Evolutionary conservation across 768 basidiomycete genomes (phyloP), one percentile per base, ranked within the genome.

Genomic region (Kwoniella sp.): DNA sequence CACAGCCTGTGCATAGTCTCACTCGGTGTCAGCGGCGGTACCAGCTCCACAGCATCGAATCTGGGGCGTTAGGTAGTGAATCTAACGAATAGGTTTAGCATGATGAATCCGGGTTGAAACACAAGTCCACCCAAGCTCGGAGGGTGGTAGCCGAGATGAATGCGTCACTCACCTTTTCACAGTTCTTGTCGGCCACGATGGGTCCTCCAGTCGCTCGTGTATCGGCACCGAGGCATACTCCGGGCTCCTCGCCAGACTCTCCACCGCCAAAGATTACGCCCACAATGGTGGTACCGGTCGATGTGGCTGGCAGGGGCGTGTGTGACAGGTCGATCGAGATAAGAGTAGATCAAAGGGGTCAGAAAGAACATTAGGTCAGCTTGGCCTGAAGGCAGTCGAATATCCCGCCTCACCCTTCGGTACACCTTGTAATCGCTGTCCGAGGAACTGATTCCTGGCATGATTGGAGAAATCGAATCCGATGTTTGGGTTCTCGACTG

Each of bases 101-200:
- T 32, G 9, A 8, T 32, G 19, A 19, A 25, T 27, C 9, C 15
- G 27, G 29, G 36, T 27, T 27, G 26, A 19, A n/a, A n/a, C n/a
- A n/a, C 14, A 31, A 32, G 41, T 1, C 17, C 4, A 52, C 22
- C 15, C 15, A 37, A 49, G 26, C 14, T 28, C 10, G 17, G 37
- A 25, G 32, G 3, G 19, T 38, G 19, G 37, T 38, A 14, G 9
- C 15, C n/a, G n/a, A n/a, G n/a, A n/a, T n/a, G n/a, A n/a, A n/a
- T n/a, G n/a, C n/a, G n/a, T 23, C 4, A 61, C 77, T 40, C 49
- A 92, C 93, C 86, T 99, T 99, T 79, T 98, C 95, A 76, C 95
- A 99, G 77, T 99, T 99, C 82, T 99, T 98, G 79, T 98, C 93
- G 0, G 89, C 89, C 23, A 99, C 89, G 60, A 98, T 96, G 20